Base-by-base conservation (phyloP, 1,139 yeast genomes). In the Hemisphaericaspora subhashii region DNA sequence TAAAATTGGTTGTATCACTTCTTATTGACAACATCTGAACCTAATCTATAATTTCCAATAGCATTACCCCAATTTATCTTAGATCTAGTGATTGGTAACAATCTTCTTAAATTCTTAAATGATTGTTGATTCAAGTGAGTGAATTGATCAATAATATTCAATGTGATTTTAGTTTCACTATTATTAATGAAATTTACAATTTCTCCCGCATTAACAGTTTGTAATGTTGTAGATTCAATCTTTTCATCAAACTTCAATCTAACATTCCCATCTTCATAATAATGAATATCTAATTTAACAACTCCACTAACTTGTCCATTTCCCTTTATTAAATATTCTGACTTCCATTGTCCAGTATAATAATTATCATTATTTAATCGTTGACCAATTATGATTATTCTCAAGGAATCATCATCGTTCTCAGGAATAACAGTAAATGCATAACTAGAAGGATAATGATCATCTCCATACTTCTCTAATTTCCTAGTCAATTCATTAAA, bases 61-160 rank as follows among this genome's bases (percentile, higher is more conserved):
- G 96, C 89, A 56, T 79, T 86, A 31, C 96, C 96, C 98, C 98
- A 92, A 60, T 88, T 86, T 57, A 92, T 84, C 62, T 86, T 89
- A 12, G 96, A 78, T 57, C 96, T 77, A 21, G 96, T 90, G 30
- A 92, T 83, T 3, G 98, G 98, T 46, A 92, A 72, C 59, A 88
- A 87, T 60, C 98, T 81, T 65, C 98, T 79, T 51, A 92, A 75
- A 45, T 78, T 77, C 64, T 90, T 92, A 69, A 92, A 92, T 42
- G 81, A 77, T 38, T 75, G 75, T 48, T 88, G 95, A 61, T 90
- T 90, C 55, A 92, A 73, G 25, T 79, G 79, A 32, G 77, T 71
- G 56, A 92, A 86, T 43, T 85, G 72, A 42, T 68, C 74, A 51
- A 86, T 78, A 41, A 90, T 66, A 37, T 73, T 66, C 35, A 74